A percentile compares a stretch with the other conserved stretches of the same genome.
Conservation (phyloP, 164 flowering plant species). For the Vitis labrusca region DNA sequence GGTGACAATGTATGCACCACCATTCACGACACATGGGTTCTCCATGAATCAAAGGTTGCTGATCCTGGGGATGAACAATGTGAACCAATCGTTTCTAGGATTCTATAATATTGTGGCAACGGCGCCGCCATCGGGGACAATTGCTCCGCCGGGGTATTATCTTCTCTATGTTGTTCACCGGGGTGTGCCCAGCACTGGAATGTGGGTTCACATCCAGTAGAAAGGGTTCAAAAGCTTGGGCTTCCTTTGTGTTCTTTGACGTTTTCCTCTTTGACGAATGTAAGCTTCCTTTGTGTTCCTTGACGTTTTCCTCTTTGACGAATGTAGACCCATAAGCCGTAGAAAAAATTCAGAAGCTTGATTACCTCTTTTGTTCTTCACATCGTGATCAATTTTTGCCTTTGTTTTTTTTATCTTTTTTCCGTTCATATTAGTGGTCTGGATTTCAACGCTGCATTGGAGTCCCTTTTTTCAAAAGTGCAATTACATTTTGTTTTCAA, state of each 20-base stretch:
- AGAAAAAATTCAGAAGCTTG: background rate
- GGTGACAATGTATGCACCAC: slow-evolving; percentile 65
- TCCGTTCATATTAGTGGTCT: too few relatives aligned
- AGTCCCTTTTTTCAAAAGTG: too few relatives aligned
- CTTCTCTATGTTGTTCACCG: slow-evolving; percentile 48
- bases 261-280: too few relatives aligned
- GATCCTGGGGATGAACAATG: slow-evolving; percentile 14
- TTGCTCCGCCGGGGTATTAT: slow-evolving; percentile 79
- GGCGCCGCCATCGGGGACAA: slow-evolving; percentile 45
- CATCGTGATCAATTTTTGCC: background rate
- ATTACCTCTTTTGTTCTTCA: background rate
- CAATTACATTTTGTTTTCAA: too few relatives aligned
- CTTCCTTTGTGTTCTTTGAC: too few relatives aligned
- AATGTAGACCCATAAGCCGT: too few relatives aligned
- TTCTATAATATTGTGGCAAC: slow-evolving; percentile 2
- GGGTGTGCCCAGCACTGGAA: slow-evolving; percentile 54
- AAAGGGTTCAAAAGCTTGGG: background rate
- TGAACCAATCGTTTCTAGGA: background rate
- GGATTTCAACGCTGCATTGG: too few relatives aligned
- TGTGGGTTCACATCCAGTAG: slow-evolving; percentile 53
- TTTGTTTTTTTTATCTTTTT: background rate
- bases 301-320: too few relatives aligned
- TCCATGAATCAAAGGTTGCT: slow-evolving; percentile 72
- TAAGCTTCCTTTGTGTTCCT: background rate
- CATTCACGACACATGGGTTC: slow-evolving; percentile 82